These are phyloP conservation scores for Trichomonascaceae sp. DNA, from an alignment of 1,139 yeast genomes.

Conservation along the genomic window DNA sequence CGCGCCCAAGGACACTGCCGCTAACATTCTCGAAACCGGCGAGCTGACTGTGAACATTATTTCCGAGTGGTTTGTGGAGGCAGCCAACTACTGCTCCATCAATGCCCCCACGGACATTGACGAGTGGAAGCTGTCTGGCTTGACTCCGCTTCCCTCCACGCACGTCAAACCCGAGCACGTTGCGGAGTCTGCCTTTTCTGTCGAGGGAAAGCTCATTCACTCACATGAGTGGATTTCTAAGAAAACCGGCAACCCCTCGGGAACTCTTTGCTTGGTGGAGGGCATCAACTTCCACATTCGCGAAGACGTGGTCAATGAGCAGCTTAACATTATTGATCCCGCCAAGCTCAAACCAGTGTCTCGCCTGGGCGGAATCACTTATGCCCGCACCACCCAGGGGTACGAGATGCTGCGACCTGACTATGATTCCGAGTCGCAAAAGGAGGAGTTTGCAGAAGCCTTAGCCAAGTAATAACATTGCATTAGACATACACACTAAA, in stretches of 20 bases:
- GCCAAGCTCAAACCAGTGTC: conserved; percentile 39
- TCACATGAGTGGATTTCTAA: conserved; percentile 36
- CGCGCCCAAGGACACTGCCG: conserved; percentile 36
- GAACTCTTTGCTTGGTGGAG: conserved; percentile 36
- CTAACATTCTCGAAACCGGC: conserved; percentile 36
- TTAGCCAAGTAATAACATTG: conserved; percentile 1
- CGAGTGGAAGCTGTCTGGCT: conserved; percentile 45
- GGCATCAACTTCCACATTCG: conserved; percentile 46
- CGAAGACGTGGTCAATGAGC: conserved; percentile 39
- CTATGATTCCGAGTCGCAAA: conserved; percentile 5
- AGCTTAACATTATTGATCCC: conserved; percentile 31
- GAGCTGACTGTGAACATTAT: conserved; percentile 49
- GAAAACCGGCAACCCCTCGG: conserved; percentile 29
- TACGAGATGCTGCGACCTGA: conserved; percentile 35
- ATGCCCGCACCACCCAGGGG: conserved; percentile 32
- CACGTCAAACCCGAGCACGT: conserved; percentile 44
- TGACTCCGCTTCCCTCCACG: conserved; percentile 35
- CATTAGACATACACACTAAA: too few relatives aligned
- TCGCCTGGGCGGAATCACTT: conserved; percentile 44
- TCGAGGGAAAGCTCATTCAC: conserved; percentile 40
- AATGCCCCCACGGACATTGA: conserved; percentile 37
- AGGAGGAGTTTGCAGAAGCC: conserved; percentile 4
- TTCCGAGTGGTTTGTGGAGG: conserved; percentile 53
- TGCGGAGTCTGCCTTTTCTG: conserved; percentile 46
- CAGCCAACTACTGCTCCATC: conserved; percentile 41